Percentiles rank a stretch among this genome's conserved stretches.
Evolutionary conservation across 1,139 yeast genomes (phyloP).

Genomic region (Tardiomyces digboiensis): DNA sequence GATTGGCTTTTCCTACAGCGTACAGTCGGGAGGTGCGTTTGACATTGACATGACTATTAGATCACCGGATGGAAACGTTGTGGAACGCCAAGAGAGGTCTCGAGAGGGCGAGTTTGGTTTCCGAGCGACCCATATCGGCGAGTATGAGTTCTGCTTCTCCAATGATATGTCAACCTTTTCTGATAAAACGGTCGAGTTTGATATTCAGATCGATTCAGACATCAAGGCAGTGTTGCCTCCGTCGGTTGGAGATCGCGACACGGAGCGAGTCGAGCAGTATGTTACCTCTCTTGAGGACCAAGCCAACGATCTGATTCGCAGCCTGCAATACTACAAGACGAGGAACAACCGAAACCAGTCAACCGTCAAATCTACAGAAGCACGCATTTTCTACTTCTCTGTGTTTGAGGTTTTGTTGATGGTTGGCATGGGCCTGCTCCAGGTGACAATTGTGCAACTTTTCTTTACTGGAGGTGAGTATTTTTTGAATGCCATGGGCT

Average conservation of each 20-base stretch:
- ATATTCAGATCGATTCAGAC: constrained; percentile 44
- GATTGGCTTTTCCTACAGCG: constrained; percentile 82
- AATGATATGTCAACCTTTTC: constrained; percentile 83
- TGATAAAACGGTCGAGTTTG: constrained; percentile 85
- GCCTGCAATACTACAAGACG: constrained; percentile 79
- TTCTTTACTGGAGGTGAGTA: constrained; percentile 84
- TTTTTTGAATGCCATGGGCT: too few relatives aligned
- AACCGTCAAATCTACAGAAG: constrained; percentile 81
- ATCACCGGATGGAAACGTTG: constrained; percentile 54
- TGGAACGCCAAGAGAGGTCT: constrained; percentile 53
- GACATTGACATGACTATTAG: constrained; percentile 73
- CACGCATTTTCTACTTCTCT: constrained; percentile 81
- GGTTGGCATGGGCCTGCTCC: constrained; percentile 80
- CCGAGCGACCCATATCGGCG: constrained; percentile 62
- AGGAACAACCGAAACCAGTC: constrained; percentile 88
- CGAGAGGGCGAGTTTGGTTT: constrained; percentile 84
- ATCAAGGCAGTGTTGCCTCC: constrained; percentile 59
- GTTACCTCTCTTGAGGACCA: constrained; percentile 58
- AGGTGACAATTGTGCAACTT: constrained; percentile 74
- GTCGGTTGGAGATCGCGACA: constrained; percentile 46
- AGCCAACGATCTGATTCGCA: constrained; percentile 52
- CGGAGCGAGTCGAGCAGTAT: constrained; percentile 35
- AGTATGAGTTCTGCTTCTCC: constrained; percentile 86
- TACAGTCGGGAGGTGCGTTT: constrained; percentile 82
- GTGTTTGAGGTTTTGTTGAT: constrained; percentile 71